Evolutionary conservation across 192 early-diverging fungal genomes (phyloP).

Genomic region (Piromyces finnis): DNA sequence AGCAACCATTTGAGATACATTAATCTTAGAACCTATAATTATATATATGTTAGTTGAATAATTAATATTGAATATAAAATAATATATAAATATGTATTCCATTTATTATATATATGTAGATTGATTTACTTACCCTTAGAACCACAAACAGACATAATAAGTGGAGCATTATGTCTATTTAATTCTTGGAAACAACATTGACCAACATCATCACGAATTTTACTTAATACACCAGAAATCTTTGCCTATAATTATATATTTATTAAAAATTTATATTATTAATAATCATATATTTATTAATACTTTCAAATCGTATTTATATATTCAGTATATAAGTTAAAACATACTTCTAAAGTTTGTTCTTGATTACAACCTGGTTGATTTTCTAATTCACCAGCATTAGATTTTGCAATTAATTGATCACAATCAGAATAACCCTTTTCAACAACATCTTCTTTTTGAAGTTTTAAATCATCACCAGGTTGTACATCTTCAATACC

Average conservation of each 20-base stretch:
- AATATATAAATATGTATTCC: too few relatives aligned
- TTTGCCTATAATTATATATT: slow-evolving; percentile 11
- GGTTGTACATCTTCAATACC: slow-evolving; percentile 96
- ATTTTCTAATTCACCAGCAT: slow-evolving; percentile 53
- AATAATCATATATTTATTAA: too few relatives aligned
- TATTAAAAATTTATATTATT: not conserved
- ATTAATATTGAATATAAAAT: too few relatives aligned
- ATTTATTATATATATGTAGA: too few relatives aligned
- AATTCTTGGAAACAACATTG: slow-evolving; percentile 82
- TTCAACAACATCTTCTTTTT: slow-evolving; percentile 63
- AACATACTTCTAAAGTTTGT: slow-evolving; percentile 63
- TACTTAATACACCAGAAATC: slow-evolving; percentile 73
- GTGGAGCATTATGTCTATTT: slow-evolving; percentile 85
- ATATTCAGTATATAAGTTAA: slow-evolving; percentile 1
- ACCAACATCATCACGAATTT: slow-evolving; percentile 82
- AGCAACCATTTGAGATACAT: slow-evolving; percentile 99
- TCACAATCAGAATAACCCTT: slow-evolving; percentile 74
- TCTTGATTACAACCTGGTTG: slow-evolving; percentile 74
- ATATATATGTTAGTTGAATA: too few relatives aligned
- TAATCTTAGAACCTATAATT: slow-evolving; percentile 65
- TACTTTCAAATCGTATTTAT: too few relatives aligned
- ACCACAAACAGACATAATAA: slow-evolving; percentile 97
- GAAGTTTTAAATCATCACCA: slow-evolving; percentile 45
- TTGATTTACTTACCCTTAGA: slow-evolving; percentile 56
- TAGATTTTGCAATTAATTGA: slow-evolving; percentile 50